These are phyloP conservation scores for Sonneratia alba DNA, from an alignment of 345 rosid genomes.

Conservation along the genomic window DNA sequence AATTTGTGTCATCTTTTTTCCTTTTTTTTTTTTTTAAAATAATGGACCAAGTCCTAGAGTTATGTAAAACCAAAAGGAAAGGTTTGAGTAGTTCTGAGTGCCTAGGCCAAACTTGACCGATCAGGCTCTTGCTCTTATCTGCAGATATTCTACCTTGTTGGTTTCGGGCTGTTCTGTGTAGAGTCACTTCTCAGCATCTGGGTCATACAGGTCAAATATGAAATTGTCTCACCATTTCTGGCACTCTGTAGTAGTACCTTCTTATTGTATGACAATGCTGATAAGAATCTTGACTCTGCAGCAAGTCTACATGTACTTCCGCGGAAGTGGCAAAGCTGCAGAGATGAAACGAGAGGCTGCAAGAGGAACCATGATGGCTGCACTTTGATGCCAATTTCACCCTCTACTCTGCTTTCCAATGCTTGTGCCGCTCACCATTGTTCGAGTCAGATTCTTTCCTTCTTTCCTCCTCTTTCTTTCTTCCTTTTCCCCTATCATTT, in stretches of 20 bases:
- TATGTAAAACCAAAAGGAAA: not conserved
- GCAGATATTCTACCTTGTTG: conserved; percentile 85
- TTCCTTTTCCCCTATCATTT: not conserved
- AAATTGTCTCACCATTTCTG: not conserved
- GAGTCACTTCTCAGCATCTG: conserved; percentile 90
- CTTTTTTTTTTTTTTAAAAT: not conserved
- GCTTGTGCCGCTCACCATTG: not conserved
- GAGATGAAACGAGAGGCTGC: conserved; percentile 43
- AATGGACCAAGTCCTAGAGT: not conserved
- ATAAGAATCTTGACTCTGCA: conserved; percentile 25
- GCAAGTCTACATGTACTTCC: conserved; percentile 71
- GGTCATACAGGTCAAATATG: conserved; percentile 78
- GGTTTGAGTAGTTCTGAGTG: not conserved
- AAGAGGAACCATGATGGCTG: conserved; percentile 29
- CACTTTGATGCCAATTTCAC: conserved; percentile 3
- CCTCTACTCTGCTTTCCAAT: not conserved
- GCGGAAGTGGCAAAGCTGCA: conserved; percentile 49
- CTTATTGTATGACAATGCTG: not conserved
- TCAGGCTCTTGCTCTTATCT: conserved; percentile 6
- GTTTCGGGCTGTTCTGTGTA: conserved; percentile 60
- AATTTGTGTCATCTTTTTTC: not conserved
- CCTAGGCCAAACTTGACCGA: not conserved
- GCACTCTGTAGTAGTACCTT: not conserved
- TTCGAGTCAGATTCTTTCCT: not conserved
- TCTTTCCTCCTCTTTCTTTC: not conserved